phyloP scores from a whole-genome alignment of 2,329 filamentous ascomycete genomes.

The Colletotrichum falcatum region DNA sequence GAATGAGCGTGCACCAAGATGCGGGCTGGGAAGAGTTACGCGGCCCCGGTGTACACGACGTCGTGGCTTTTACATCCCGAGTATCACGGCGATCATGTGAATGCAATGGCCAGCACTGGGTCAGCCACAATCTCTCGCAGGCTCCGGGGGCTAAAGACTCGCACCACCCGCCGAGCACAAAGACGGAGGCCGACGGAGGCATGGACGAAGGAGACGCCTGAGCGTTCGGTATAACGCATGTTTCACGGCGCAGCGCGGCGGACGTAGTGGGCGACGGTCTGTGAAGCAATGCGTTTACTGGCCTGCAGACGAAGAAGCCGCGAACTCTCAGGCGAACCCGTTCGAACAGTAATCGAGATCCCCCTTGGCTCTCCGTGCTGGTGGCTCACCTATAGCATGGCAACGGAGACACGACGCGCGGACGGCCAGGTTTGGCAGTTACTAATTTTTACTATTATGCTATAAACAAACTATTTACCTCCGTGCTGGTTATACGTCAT shows the following conservation, averaged over 20 bases:
- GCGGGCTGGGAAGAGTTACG: too few relatives aligned
- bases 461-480: too few relatives aligned
- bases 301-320: neutral
- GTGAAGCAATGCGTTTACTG: too few relatives aligned
- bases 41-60: neutral
- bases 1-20: neutral
- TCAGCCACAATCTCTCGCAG: neutral
- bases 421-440: neutral
- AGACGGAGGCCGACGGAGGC: neutral
- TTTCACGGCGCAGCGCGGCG: neutral
- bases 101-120: neutral
- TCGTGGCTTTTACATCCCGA: neutral
- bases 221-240: neutral
- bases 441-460: slow-evolving; percentile 23
- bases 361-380: neutral
- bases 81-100: neutral
- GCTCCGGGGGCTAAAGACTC: too few relatives aligned
- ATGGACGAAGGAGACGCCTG: too few relatives aligned
- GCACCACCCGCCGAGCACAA: too few relatives aligned
- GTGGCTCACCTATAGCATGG: neutral
- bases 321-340: neutral
- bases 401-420: too few relatives aligned
- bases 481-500: too few relatives aligned
- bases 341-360: neutral
- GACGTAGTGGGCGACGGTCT: too few relatives aligned